A percentile compares a stretch with the other conserved stretches of the same genome.
Conservation (phyloP, 148 eudicot species). For the Limonium bicolor region DNA sequence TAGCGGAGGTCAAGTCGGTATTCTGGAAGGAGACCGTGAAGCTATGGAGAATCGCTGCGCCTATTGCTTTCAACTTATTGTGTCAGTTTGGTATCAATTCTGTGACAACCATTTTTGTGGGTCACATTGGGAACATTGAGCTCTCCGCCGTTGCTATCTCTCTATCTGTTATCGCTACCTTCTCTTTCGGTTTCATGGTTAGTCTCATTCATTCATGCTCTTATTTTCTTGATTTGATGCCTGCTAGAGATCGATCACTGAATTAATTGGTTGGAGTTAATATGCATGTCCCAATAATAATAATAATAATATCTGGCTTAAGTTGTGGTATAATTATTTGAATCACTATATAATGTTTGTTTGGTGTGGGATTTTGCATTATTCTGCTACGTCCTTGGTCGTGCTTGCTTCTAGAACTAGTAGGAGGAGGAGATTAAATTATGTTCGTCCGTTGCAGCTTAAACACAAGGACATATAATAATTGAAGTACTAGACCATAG, state of each 20-base stretch:
- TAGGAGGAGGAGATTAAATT: too few species aligned
- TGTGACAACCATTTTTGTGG: constrained; percentile 7
- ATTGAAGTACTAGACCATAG: too few species aligned
- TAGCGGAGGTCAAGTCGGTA: neutral
- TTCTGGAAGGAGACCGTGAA: constrained; percentile 2
- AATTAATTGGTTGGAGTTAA: neutral
- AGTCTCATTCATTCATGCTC: neutral
- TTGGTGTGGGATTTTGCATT: too few species aligned
- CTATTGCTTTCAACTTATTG: constrained; percentile 1
- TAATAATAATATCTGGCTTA: too few species aligned
- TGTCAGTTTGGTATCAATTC: constrained; percentile 4
- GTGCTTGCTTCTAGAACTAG: too few species aligned
- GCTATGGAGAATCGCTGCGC: constrained; percentile 8
- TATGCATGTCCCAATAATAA: too few species aligned
- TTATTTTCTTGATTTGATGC: neutral
- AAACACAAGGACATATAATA: too few species aligned
- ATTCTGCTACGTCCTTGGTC: too few species aligned
- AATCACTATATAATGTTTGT: too few species aligned
- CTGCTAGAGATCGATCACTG: neutral
- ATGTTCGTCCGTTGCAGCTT: too few species aligned
- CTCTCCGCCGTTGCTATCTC: constrained; percentile 11
- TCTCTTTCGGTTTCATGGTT: constrained; percentile 11
- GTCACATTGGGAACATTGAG: constrained; percentile 6
- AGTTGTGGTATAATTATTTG: too few species aligned
- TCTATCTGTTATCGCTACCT: constrained; percentile 5